These are phyloP conservation scores for Botrytis cinerea DNA, from an alignment of 2,329 filamentous ascomycete species.

Conservation along the genomic window DNA sequence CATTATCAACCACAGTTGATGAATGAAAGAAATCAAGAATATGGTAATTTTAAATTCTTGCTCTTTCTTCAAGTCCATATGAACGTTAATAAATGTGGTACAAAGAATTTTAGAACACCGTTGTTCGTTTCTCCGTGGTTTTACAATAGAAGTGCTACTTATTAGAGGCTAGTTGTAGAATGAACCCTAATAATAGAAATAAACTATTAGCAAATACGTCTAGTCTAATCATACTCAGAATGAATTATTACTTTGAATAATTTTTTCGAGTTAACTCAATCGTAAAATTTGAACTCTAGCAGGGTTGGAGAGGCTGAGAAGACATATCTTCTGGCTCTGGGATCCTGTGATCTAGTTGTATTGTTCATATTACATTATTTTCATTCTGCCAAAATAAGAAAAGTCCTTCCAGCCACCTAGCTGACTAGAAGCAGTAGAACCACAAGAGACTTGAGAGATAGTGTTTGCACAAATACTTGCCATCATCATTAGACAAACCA, in stretches of 20 bases:
- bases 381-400: neutral
- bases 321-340: neutral
- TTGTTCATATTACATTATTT: neutral
- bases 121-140: no score
- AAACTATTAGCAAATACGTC: neutral
- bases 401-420: fast-evolving
- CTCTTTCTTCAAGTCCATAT: no score
- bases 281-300: neutral
- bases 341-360: fast-evolving
- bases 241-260: neutral
- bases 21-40: neutral
- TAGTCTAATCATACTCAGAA: neutral
- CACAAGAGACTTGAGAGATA: neutral
- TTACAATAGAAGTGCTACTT: neutral
- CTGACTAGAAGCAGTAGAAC: neutral
- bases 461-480: neutral
- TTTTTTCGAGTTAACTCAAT: neutral
- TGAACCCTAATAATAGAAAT: neutral
- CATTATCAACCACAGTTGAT: neutral
- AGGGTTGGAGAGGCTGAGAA: neutral
- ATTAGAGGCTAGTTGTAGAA: neutral
- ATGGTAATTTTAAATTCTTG: neutral
- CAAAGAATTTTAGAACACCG: neutral
- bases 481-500: neutral
- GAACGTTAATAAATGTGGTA: neutral